Evolutionary conservation across 1,284 basidiomycete species (phyloP).

Genomic region (Ceratobasidium sp.): DNA sequence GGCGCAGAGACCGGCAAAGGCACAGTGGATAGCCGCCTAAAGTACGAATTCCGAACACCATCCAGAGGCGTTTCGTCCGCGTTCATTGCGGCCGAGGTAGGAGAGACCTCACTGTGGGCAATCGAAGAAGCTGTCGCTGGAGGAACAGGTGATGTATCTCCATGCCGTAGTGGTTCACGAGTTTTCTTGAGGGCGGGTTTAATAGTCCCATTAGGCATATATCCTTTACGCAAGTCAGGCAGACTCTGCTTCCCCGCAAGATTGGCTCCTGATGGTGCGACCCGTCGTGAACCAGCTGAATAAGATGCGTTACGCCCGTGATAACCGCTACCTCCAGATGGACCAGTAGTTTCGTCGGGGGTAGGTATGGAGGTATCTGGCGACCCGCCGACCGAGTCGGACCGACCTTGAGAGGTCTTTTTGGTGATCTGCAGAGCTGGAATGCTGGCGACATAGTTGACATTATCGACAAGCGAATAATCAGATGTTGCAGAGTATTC

Average conservation of each 20-base stretch:
- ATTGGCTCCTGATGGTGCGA: conserved; percentile 48
- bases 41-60: conserved; percentile 90
- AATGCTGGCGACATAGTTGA: conserved; percentile 17
- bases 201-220: conserved; percentile 43
- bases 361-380: conserved; percentile 67
- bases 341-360: conserved; percentile 60
- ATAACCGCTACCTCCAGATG: conserved; percentile 47
- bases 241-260: conserved; percentile 81
- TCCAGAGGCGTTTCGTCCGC: conserved; percentile 63
- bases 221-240: conserved; percentile 77
- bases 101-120: conserved; percentile 21
- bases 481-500: conserved; percentile 35
- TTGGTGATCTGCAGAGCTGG: conserved; percentile 23
- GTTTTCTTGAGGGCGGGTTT: conserved; percentile 20
- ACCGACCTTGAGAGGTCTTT: conserved; percentile 5
- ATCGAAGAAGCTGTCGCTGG: neutral
- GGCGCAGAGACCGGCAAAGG: conserved; percentile 71
- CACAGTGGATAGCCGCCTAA: conserved; percentile 81
- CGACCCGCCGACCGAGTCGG: conserved; percentile 47
- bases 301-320: conserved; percentile 70
- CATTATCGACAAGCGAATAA: conserved; percentile 34
- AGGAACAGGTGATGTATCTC: conserved; percentile 4
- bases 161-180: conserved; percentile 49
- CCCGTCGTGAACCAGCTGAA: conserved; percentile 53
- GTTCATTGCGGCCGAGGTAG: conserved; percentile 9